Percentiles rank a stretch among this genome's conserved stretches.
phyloP scores from a whole-genome alignment of 306 rosid genomes.

The Boehmeria nivea region DNA sequence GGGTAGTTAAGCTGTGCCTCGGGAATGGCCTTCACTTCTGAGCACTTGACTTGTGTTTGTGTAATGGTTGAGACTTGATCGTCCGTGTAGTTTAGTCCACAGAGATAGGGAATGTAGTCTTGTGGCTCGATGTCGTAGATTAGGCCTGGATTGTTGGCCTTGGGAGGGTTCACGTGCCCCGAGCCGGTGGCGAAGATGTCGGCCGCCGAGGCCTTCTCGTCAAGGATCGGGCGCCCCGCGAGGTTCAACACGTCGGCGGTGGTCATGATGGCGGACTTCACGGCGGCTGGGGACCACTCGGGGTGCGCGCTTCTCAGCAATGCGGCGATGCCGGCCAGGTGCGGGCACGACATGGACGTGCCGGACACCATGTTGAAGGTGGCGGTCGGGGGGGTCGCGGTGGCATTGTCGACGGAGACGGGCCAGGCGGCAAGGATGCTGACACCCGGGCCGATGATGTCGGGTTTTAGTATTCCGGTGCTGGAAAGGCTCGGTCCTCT shows the following conservation, averaged over 20 bases:
- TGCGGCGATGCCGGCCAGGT: conserved; percentile 49
- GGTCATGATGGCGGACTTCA: conserved; percentile 43
- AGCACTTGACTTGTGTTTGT: conserved; percentile 27
- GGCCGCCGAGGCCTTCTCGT: conserved; percentile 9
- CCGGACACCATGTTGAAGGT: conserved; percentile 19
- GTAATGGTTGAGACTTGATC: conserved; percentile 25
- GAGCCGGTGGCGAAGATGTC: conserved; percentile 44
- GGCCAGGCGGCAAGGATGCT: conserved; percentile 40
- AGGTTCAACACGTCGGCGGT: conserved; percentile 10
- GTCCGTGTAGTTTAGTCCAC: conserved; percentile 45
- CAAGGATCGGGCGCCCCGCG: conserved; percentile 3
- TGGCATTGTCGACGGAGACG: not conserved
- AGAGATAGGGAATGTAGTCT: conserved; percentile 49
- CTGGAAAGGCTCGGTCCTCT: conserved; percentile 32
- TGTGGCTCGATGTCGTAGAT: conserved; percentile 36
- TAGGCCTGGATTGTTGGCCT: conserved; percentile 47
- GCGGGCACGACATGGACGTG: conserved; percentile 40
- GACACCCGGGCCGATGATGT: conserved; percentile 19
- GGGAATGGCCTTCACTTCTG: conserved; percentile 13
- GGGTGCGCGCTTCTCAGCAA: conserved; percentile 52
- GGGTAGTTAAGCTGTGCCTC: conserved; percentile 51
- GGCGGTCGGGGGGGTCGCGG: not conserved
- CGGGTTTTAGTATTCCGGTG: conserved; percentile 18
- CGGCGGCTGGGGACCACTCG: conserved; percentile 58
- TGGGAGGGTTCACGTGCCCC: conserved; percentile 52